Evolutionary conservation across 2,329 filamentous ascomycete genomes (phyloP), one percentile per base, ranked within the genome.

Genomic region (Ophiostoma triangulosporum): DNA sequence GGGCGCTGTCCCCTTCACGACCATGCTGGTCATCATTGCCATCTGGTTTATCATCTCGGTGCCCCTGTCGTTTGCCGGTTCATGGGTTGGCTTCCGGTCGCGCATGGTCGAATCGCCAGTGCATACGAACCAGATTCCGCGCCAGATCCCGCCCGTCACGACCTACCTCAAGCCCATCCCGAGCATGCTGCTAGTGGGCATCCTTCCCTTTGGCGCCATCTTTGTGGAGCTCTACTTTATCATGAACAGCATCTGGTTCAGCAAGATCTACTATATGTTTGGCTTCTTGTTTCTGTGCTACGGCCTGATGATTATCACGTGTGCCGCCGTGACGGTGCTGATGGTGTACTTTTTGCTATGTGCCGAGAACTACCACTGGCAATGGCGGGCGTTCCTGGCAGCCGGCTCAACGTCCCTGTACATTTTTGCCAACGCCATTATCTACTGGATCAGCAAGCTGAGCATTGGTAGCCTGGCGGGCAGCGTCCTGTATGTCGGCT

Each of bases 191-290:
- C 77, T 97, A 22, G 91, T 94, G 24, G 93, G 93, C 51, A 83
- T 97, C 50, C 76, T 97, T 26, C 93, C 93, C 0, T 98, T 98
- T 63, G 89, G 87, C 48, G 91, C 93, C 57, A 97, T 98, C 65
- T 96, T 97, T 60, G 90, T 97, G 48, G 93, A 98, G 71, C 81
- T 98, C 2, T 97, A 95, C 76, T 97, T 97, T 70, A 96, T 98
- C 73, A 95, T 98, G 88, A 95, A 84, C 70, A 95, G 88, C 26
- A 91, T 98, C 65, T 98, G 93, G 93, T 95, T 94, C 70, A 91
- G 84, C 73, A 88, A 93, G 70, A 93, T 98, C 60, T 98, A 98
- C 76, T 98, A 98, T 77, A 98, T 98, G 93, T 98, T 98, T 63
- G 93, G 93, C 22, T 98, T 98, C 76, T 74, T 98, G 33, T 98